phyloP scores from a whole-genome alignment of 495 filamentous ascomycete genomes.

The Penicillium simplicissimum region DNA sequence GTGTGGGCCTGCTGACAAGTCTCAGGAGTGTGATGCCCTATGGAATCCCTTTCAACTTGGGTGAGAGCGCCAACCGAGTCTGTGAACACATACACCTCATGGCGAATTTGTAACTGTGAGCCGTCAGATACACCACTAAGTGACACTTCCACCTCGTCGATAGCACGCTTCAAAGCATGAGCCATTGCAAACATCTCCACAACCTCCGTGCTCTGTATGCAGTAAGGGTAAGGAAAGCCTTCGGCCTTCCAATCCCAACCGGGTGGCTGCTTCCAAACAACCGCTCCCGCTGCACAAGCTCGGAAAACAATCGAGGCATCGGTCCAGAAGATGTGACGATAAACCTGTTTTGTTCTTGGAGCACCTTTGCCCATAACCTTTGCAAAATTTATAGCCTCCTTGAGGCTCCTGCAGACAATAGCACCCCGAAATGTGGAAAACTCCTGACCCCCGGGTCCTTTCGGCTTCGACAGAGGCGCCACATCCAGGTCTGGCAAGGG shows the following conservation, averaged over 20 bases:
- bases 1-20: neutral
- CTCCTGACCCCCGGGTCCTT: neutral
- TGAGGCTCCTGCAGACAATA: neutral
- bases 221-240: neutral
- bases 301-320: constrained; percentile 2
- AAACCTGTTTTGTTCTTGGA: neutral
- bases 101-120: neutral
- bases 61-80: neutral
- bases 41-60: neutral
- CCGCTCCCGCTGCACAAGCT: constrained; percentile 1
- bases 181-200: constrained; percentile 12
- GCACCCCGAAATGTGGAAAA: neutral
- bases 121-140: neutral
- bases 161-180: neutral
- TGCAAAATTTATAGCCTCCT: neutral
- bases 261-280: neutral
- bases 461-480: neutral
- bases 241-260: neutral
- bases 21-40: neutral
- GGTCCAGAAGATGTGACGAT: constrained; percentile 6
- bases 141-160: neutral
- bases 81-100: constrained; percentile 5
- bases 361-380: neutral
- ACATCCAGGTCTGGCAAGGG: neutral
- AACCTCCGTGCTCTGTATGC: neutral